A percentile compares a stretch with the other conserved stretches of the same genome.
phyloP scores from a whole-genome alignment of 768 basidiomycete species.

The Solioccasus polychromus region DNA sequence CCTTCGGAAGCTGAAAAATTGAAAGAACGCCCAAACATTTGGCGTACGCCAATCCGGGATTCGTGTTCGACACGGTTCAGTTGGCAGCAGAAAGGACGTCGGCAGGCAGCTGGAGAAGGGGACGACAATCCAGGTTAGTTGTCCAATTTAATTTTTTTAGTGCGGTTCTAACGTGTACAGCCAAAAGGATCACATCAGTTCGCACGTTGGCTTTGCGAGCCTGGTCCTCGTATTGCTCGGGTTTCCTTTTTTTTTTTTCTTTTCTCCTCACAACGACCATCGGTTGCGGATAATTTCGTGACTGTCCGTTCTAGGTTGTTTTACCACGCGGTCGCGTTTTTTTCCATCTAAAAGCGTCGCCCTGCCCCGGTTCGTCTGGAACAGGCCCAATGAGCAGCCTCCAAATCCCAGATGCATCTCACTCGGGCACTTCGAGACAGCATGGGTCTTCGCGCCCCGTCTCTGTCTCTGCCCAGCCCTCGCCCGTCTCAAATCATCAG shows the following conservation, averaged over 20 bases:
- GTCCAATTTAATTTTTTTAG: not conserved
- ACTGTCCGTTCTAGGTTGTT: conserved; percentile 5
- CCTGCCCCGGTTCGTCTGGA: conserved; percentile 1
- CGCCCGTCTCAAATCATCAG: conserved; percentile 41
- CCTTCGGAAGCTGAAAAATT: conserved; percentile 20
- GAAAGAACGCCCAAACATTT: conserved; percentile 7
- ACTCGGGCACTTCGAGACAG: conserved; percentile 46
- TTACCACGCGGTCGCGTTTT: conserved; percentile 20
- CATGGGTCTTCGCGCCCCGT: conserved; percentile 46
- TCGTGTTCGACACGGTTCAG: not conserved
- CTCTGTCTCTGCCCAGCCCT: conserved; percentile 55
- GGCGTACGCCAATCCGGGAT: not conserved
- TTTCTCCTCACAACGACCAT: conserved; percentile 12
- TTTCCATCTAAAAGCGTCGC: conserved; percentile 20
- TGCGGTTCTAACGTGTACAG: conserved; percentile 1
- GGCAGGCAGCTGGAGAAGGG: not conserved
- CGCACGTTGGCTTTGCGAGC: conserved; percentile 27
- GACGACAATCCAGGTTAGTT: conserved; percentile 9
- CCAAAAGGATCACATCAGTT: conserved; percentile 23
- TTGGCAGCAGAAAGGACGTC: not conserved
- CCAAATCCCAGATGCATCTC: conserved; percentile 43
- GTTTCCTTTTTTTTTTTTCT: conserved; percentile 11
- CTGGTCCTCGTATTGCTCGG: conserved; percentile 18
- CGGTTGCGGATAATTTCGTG: conserved; percentile 13
- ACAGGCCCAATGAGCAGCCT: conserved; percentile 31